Conservation (phyloP, 306 rosid genomes). For the Rubus parviflorus region DNA sequence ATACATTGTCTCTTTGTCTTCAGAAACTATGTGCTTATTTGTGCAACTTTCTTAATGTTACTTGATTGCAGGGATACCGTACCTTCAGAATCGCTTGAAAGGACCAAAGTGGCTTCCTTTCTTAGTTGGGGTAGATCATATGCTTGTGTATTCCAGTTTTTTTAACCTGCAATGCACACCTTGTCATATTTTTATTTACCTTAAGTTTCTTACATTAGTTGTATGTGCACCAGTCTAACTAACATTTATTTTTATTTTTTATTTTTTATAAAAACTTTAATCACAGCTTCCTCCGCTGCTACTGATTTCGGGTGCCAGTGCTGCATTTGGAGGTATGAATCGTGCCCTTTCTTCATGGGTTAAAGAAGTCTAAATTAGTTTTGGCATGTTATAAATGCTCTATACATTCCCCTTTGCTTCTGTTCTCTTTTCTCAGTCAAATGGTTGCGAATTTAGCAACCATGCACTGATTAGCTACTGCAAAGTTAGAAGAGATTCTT, state of each 20-base stretch:
- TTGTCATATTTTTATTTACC: constrained; percentile 3
- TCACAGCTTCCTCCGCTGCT: constrained; percentile 81
- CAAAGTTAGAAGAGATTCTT: not conserved
- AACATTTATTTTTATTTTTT: constrained; percentile 17
- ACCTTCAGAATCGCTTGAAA: constrained; percentile 72
- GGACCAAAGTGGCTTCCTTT: constrained; percentile 99
- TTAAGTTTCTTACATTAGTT: constrained; percentile 10
- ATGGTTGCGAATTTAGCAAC: not conserved
- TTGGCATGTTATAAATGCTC: not conserved
- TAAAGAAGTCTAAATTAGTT: not conserved
- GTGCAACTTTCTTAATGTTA: constrained; percentile 27
- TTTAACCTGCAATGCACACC: constrained; percentile 10
- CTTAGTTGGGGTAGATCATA: constrained; percentile 62
- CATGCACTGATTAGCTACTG: not conserved
- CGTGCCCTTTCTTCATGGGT: not conserved
- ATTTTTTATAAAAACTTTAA: constrained; percentile 7
- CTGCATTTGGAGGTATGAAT: constrained; percentile 83
- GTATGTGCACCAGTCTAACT: constrained; percentile 15
- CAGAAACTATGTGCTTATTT: not conserved
- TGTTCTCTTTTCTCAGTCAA: not conserved
- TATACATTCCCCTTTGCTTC: not conserved
- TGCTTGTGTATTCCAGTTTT: constrained; percentile 11
- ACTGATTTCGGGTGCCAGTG: constrained; percentile 71
- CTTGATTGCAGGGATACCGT: constrained; percentile 68
- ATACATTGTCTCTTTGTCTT: constrained; percentile 14